Base-by-base conservation (phyloP, 2,329 filamentous ascomycete genomes). In the Beauveria varroae region DNA sequence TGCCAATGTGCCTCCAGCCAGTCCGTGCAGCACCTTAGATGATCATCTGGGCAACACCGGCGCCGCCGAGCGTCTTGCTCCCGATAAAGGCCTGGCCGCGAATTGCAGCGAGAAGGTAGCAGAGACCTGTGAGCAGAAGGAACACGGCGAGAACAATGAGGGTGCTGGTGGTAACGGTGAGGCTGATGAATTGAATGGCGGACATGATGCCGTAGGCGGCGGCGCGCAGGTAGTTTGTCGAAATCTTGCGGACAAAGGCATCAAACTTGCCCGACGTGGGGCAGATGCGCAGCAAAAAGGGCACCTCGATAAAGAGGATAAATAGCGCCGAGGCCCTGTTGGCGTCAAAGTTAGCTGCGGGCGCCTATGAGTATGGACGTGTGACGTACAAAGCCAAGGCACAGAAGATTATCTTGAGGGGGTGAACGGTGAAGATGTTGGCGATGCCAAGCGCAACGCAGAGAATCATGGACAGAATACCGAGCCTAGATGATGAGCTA, bases 181-280 rank as follows among this genome's bases (percentile, higher is more conserved):
- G 78, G 73, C 91, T 96, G 63, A 96, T 78, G 85, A 90, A 98
- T 76, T 97, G 92, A 51, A 96, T 75, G 56, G 88, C 71, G 68
- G 86, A 89, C 89, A 98, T 93, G 72, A 85, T 77, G 62, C 78
- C 76, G 77, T 99, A 99, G 72, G 96, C 88, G 62, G 80, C 89
- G 22, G 93, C 93, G 76, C 95, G 92, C 87, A 95, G 96, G 80
- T 93, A 98, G 81, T 97, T 98, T 63, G 93, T 96, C 65, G 91
- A 91, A 80, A 99, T 90, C 71, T 85, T 88, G 76, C 93, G 92
- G 75, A 99, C 93, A 73, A 92, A 88, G 67, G 78, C 80, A 75
- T 99, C 95, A 78, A 99, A 99, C 66, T 84, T 86, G 65, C 87
- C 76, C 16, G 93, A 98, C 6, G 95, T 99, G 62, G 95, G 95